Evolutionary conservation across 2,329 filamentous ascomycete species (phyloP).

Genomic region (Fusarium irregulare): DNA sequence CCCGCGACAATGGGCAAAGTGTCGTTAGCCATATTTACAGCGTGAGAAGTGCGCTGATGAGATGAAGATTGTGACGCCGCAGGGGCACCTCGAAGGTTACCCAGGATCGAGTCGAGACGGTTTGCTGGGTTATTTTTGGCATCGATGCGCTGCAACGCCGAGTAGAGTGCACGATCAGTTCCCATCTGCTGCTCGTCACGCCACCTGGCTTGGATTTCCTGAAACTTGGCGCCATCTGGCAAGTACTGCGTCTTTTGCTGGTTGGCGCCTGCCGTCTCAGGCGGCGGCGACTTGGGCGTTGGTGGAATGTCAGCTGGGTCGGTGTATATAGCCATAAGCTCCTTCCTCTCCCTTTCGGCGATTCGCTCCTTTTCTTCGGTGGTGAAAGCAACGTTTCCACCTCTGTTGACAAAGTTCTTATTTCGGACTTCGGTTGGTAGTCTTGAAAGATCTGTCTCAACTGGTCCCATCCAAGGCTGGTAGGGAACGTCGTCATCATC

Average conservation of each 20-base stretch:
- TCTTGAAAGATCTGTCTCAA: conserved; percentile 58
- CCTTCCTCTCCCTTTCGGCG: conserved; percentile 66
- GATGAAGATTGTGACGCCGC: conserved; percentile 25
- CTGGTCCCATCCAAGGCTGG: conserved; percentile 64
- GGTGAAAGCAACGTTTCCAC: conserved; percentile 61
- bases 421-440: conserved; percentile 59
- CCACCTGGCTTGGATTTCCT: conserved; percentile 63
- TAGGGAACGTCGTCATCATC: conserved; percentile 68
- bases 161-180: conserved; percentile 54
- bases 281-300: conserved; percentile 65
- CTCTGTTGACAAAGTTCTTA: conserved; percentile 65
- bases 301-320: conserved; percentile 65
- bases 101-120: conserved; percentile 56
- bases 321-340: conserved; percentile 71
- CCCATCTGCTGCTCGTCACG: conserved; percentile 60
- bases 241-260: conserved; percentile 51
- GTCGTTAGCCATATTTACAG: conserved; percentile 21
- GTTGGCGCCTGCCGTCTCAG: conserved; percentile 46
- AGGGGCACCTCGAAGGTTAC: conserved; percentile 47
- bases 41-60: conserved; percentile 25
- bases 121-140: conserved; percentile 51
- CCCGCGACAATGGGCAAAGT: conserved; percentile 49
- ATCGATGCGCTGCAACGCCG: conserved; percentile 58
- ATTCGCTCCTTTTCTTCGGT: conserved; percentile 68
- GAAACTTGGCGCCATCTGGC: conserved; percentile 55